Evolutionary conservation across 306 rosid species (phyloP), one percentile per base, ranked within the genome.

Genomic region (Lathyrus sativus): DNA sequence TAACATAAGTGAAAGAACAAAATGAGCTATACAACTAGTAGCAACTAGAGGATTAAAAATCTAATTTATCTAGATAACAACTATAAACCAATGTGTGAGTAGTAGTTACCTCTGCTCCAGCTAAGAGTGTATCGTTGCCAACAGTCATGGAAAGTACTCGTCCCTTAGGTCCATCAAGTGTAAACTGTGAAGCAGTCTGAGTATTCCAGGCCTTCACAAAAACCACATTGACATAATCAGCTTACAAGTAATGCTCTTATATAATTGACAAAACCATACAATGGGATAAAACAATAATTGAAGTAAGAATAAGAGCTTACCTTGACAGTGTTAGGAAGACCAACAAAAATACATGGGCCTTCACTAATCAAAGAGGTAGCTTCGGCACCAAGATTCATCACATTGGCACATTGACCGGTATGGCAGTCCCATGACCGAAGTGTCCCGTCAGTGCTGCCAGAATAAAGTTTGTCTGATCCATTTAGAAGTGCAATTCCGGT

Each of bases 301-400:
- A n/a, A 2, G 33, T 19, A 24, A 24, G 35, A 59, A 22, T 28
- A 18, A 59, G 35, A 9, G 15, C 33, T 46, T 75, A 80, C 87
- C 81, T 80, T 80, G 7, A 87, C 71, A 75, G 48, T 57, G 74
- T 84, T 85, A 0, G 12, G 68, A 19, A 61, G 4, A 29, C 88
- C 90, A 48, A 68, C 68, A 44, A 83, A 85, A 59, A 88, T 70
- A 85, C 87, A 88, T 10, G 72, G 50, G 1, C 83, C 88, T 43
- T 76, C 69, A 5, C 75, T 58, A 54, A 78, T 67, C 51, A 80
- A 76, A 62, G 67, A 83, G 42, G 62, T 75, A 29, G 67, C 77
- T 67, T 80, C 81, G 3, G 24, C 56, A 15, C 77, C 68, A 19
- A 78, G 69, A 35, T 76, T 65, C 17, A 42, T 37, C 14, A 72